Conservation (phyloP, 2,329 filamentous ascomycete species). For the Aspergillus clavatus region DNA sequence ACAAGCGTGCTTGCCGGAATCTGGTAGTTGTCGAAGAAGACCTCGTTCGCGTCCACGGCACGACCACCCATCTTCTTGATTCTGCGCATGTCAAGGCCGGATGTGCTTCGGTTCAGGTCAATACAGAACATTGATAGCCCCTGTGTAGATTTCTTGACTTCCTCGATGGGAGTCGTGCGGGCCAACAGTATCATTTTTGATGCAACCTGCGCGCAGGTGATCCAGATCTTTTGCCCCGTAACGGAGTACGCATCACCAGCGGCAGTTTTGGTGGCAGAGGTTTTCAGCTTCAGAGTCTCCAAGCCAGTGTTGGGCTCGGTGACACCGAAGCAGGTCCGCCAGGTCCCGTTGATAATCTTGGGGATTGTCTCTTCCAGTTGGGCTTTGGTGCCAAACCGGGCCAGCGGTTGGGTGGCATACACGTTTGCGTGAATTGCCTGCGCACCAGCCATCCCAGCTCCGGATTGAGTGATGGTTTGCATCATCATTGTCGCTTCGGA, state of each 20-base stretch:
- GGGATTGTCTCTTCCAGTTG: slow-evolving; percentile 63
- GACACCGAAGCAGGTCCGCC: slow-evolving; percentile 73
- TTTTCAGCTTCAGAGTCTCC: slow-evolving; percentile 68
- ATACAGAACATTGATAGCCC: slow-evolving; percentile 78
- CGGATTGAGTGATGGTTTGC: slow-evolving; percentile 69
- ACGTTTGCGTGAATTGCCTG: slow-evolving; percentile 56
- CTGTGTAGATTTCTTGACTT: slow-evolving; percentile 65
- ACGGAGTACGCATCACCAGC: slow-evolving; percentile 60
- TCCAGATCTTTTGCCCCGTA: slow-evolving; percentile 83
- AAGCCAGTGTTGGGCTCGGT: slow-evolving; percentile 80
- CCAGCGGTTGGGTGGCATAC: slow-evolving; percentile 62
- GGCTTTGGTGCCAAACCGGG: slow-evolving; percentile 63
- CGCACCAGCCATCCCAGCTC: slow-evolving; percentile 70
- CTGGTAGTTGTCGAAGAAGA: slow-evolving; percentile 77
- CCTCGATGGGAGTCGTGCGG: slow-evolving; percentile 65
- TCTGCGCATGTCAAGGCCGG: slow-evolving; percentile 61
- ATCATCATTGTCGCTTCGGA: slow-evolving; percentile 84
- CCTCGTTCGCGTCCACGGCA: slow-evolving; percentile 78
- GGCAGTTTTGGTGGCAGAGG: slow-evolving; percentile 52
- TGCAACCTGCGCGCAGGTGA: slow-evolving; percentile 77
- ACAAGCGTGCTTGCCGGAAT: slow-evolving; percentile 63
- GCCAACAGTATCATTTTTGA: slow-evolving; percentile 78
- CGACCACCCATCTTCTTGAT: slow-evolving; percentile 85
- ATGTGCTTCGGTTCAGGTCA: slow-evolving; percentile 58
- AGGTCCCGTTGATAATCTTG: slow-evolving; percentile 66